Percentiles rank a stretch among this genome's conserved stretches.
Evolutionary conservation across 257 asterid genomes (phyloP).

Genomic region (Cynanchum wilfordii): DNA sequence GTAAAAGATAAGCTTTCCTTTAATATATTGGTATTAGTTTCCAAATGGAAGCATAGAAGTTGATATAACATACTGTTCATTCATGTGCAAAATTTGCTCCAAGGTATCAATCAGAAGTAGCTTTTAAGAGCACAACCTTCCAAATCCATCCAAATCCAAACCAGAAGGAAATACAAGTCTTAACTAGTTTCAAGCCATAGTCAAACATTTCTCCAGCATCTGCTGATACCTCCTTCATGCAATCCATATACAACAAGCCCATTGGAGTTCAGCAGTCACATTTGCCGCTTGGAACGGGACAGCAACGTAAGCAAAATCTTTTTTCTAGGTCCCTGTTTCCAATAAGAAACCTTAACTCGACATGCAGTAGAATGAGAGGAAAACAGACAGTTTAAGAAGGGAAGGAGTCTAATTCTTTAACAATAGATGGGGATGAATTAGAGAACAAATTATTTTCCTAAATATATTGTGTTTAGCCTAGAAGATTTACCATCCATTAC

Average conservation of each 20-base stretch:
- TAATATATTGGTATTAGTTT: neutral
- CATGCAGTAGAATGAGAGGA: neutral
- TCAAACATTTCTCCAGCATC: neutral
- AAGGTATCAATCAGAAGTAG: neutral
- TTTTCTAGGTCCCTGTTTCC: conserved; percentile 83
- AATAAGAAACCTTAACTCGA: conserved; percentile 5
- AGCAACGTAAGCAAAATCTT: conserved; percentile 59
- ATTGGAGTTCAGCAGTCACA: neutral
- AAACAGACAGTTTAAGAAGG: neutral
- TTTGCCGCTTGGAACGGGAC: conserved; percentile 40
- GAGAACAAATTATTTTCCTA: neutral
- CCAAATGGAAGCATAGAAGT: neutral
- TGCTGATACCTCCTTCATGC: neutral
- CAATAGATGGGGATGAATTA: neutral
- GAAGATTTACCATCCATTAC: neutral
- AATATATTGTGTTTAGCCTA: neutral
- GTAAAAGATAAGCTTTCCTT: neutral
- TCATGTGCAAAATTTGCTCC: neutral
- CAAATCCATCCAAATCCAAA: neutral
- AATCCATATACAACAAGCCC: neutral
- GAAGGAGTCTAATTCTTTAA: neutral
- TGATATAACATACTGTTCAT: neutral
- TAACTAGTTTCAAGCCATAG: neutral
- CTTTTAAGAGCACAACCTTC: neutral
- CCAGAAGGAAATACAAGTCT: neutral